These are phyloP conservation scores for Candida xiaguanensis DNA, from an alignment of 805 yeast genomes.

Conservation along the genomic window DNA sequence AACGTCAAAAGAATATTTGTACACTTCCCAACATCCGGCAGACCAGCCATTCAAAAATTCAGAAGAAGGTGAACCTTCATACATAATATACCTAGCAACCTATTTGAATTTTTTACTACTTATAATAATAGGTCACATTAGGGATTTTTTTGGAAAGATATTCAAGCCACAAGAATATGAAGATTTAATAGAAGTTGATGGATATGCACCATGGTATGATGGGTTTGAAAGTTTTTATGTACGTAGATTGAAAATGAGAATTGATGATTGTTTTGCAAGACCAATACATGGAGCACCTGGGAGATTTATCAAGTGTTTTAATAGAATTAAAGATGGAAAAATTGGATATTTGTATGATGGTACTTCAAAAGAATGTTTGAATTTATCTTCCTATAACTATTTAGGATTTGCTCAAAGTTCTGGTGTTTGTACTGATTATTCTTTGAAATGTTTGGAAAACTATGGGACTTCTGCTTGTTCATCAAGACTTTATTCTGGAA, in stretches of 20 bases:
- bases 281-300: slow-evolving; percentile 99
- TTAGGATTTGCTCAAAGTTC: slow-evolving; percentile 95
- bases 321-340: slow-evolving; percentile 66
- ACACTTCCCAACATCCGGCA: slow-evolving; percentile 54
- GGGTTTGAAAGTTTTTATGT: slow-evolving; percentile 92
- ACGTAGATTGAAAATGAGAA: slow-evolving; percentile 83
- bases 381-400: slow-evolving; percentile 88
- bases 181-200: slow-evolving; percentile 73
- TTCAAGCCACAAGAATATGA: slow-evolving; percentile 64
- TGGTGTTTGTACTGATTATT: slow-evolving; percentile 83
- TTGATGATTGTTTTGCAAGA: slow-evolving; percentile 92
- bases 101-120: slow-evolving; percentile 81
- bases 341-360: slow-evolving; percentile 75
- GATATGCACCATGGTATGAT: slow-evolving; percentile 94
- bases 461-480: slow-evolving; percentile 81
- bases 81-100: slow-evolving; percentile 72
- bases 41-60: slow-evolving; percentile 60
- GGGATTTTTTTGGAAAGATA: slow-evolving; percentile 80
- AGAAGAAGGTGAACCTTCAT: slow-evolving; percentile 82
- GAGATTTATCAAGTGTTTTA: slow-evolving; percentile 76
- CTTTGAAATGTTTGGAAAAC: slow-evolving; percentile 57
- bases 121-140: slow-evolving; percentile 83
- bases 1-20: slow-evolving; percentile 61
- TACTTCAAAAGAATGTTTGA: slow-evolving; percentile 69
- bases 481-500: slow-evolving; percentile 71